phyloP scores from a whole-genome alignment of 2,329 filamentous ascomycete genomes.

The Trichoderma citrinoviride region DNA sequence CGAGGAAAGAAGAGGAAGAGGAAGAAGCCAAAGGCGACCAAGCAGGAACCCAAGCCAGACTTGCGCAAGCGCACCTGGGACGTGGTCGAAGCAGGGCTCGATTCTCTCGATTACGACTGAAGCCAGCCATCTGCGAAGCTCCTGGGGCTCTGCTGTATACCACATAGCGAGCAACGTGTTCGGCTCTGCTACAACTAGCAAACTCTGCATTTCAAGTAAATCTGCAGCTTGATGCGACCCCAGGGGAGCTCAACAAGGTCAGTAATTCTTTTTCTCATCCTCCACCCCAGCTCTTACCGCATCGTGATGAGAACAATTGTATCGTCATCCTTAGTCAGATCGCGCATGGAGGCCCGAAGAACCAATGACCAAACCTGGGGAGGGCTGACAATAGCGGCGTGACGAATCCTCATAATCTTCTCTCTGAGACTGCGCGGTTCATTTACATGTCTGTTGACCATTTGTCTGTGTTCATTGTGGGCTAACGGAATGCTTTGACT shows the following conservation, averaged over 20 bases:
- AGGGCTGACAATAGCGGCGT: constrained; percentile 38
- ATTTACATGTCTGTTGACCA: background rate
- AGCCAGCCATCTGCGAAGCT: background rate
- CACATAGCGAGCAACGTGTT: background rate
- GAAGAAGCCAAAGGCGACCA: constrained; percentile 39
- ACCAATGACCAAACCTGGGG: constrained; percentile 33
- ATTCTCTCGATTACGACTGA: constrained; percentile 60
- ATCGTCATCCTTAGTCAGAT: constrained; percentile 98
- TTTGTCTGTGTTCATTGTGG: background rate
- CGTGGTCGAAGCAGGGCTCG: constrained; percentile 59
- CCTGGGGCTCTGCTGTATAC: background rate
- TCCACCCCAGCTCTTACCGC: background rate
- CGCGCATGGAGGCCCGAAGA: constrained; percentile 35
- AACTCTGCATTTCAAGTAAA: background rate
- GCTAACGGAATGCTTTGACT: background rate
- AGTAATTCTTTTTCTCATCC: background rate
- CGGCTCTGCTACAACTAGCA: background rate
- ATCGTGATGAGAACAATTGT: constrained; percentile 78
- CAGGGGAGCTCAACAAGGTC: background rate
- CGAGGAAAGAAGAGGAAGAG: constrained; percentile 36
- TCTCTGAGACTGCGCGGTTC: constrained; percentile 44
- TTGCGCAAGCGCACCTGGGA: constrained; percentile 67
- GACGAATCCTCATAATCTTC: constrained; percentile 54
- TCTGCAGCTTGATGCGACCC: background rate
- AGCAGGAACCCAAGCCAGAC: constrained; percentile 55